Base-by-base conservation (phyloP, 768 basidiomycete genomes). In the Coprinopsis sp. region DNA sequence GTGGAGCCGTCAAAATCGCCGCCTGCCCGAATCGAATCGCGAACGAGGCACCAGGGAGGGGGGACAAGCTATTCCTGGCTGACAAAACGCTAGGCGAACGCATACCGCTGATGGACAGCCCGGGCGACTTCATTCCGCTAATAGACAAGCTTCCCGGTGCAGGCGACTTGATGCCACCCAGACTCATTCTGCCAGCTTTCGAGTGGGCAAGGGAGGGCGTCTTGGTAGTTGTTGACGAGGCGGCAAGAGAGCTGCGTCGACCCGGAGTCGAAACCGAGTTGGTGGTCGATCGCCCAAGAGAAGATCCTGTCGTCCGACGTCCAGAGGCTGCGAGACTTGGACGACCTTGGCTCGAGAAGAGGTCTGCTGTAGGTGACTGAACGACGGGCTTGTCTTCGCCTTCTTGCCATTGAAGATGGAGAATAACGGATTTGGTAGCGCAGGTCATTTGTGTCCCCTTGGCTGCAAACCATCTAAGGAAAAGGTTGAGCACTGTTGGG, bases 401-500 rank as follows among this genome's bases (percentile, higher is more conserved):
- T 61, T 91, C 87, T 50, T 84, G 83, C 90, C 90, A 92, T 62
- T 91, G 87, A 2, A 92, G 65, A 57, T 91, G 90, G 31, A 92
- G 61, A 46, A 92, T 89, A 16, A 91, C 71, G 2, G 86, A 88
- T 64, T 92, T 92, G 0, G 90, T 92, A 1, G 90, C 90, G 55
- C 90, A 92, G 23, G 91, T 93, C 84, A 93, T 92, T 58, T 89
- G 87, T 4, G 81, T 78, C 1, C 90, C 91, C 54, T 91, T 89
- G 1, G 91, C 89, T 5, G 90, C 90, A 60, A 93, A 92, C 90
- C 90, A 92, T 55, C 81, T 83, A 37, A 23, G 8, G 30, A 36
- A 49, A n/a, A n/a, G 6, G 27, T 54, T 42, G 29, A 55, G 36
- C n/a, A 47, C 40, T 4, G 11, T 4, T 41, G 10, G 31, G 27